Evolutionary conservation across 176 grass and related monocot species (phyloP).

Genomic region (Pharus latifolius): DNA sequence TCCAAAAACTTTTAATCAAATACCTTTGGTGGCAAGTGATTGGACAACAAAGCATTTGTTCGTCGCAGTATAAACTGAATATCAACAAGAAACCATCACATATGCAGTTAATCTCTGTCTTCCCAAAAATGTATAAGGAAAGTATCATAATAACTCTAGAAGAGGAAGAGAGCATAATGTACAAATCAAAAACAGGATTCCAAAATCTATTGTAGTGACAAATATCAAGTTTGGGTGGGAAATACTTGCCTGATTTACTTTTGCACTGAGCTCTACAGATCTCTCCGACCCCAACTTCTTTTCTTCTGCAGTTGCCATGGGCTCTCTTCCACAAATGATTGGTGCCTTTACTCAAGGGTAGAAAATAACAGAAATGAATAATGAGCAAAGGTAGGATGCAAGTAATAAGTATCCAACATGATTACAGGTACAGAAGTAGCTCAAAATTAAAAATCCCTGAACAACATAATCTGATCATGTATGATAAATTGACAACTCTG

Average conservation of each 20-base stretch:
- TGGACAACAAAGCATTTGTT: constrained; percentile 85
- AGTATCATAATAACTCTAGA: neutral
- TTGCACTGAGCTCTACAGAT: constrained; percentile 80
- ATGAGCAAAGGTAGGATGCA: constrained; percentile 1
- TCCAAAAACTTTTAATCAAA: neutral
- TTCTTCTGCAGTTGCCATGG: constrained; percentile 61
- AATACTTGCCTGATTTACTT: constrained; percentile 84
- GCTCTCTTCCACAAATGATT: constrained; percentile 89
- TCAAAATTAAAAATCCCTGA: neutral
- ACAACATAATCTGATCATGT: neutral
- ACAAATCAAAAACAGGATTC: neutral
- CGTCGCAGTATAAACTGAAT: constrained; percentile 95
- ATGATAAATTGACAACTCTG: neutral
- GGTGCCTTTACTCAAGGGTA: constrained; percentile 43
- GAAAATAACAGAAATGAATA: constrained; percentile 1
- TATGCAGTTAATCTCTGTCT: neutral
- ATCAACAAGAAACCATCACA: constrained; percentile 30
- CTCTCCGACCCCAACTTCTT: constrained; percentile 83
- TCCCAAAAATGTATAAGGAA: neutral
- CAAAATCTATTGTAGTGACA: neutral
- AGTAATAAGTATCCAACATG: neutral
- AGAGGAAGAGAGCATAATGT: neutral
- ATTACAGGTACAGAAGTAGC: neutral
- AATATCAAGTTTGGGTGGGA: neutral
- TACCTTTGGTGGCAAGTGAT: constrained; percentile 99